Percentiles rank a stretch among this genome's conserved stretches.
phyloP scores from a whole-genome alignment of 2,329 filamentous ascomycete species.

The Chaetomium globosum region DNA sequence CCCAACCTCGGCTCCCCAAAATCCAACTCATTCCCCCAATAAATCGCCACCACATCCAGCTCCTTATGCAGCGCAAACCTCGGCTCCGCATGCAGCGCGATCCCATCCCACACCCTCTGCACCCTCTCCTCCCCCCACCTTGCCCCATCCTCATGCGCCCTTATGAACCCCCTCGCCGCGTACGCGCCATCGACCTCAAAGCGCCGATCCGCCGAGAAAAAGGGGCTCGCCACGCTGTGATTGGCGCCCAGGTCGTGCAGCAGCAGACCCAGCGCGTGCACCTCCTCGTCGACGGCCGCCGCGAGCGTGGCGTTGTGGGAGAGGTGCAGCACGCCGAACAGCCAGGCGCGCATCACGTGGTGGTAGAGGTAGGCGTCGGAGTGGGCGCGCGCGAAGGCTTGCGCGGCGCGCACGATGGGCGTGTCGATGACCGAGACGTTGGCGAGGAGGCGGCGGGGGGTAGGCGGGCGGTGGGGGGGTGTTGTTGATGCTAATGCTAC shows the following conservation, averaged over 20 bases:
- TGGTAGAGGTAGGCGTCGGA: background rate
- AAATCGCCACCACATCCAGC: background rate
- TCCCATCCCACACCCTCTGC: constrained; percentile 5
- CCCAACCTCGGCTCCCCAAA: background rate
- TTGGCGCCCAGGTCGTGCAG: constrained; percentile 8
- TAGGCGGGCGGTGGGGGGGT: background rate
- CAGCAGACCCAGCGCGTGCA: background rate
- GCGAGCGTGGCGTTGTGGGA: background rate
- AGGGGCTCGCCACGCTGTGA: background rate
- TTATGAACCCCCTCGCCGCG: constrained; percentile 2
- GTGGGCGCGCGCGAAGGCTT: background rate
- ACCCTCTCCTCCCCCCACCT: background rate
- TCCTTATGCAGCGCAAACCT: background rate
- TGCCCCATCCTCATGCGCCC: background rate
- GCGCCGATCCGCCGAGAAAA: background rate
- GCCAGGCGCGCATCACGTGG: constrained; percentile 7
- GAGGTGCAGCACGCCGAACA: background rate
- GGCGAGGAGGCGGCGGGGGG: background rate
- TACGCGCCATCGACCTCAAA: constrained; percentile 7
- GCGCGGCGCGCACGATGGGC: background rate
- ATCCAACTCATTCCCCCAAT: background rate
- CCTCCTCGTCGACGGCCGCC: background rate
- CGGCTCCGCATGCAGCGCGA: background rate
- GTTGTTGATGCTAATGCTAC: too few species aligned
- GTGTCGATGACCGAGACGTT: background rate